Evolutionary conservation across 2,329 filamentous ascomycete genomes (phyloP).

Genomic region (Hypoxylon sp.): DNA sequence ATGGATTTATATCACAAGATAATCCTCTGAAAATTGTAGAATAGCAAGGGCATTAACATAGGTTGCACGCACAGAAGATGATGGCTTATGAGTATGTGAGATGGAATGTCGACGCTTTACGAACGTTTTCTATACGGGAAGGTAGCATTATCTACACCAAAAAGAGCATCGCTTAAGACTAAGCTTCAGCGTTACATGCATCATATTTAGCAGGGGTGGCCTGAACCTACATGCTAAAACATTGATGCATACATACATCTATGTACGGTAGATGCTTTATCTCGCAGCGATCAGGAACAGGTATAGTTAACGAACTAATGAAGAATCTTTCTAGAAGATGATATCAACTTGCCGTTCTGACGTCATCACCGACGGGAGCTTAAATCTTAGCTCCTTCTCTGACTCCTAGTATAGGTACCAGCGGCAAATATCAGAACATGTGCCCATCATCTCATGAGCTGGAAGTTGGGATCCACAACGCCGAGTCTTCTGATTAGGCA

Average conservation of each 20-base stretch:
- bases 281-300: slow-evolving; percentile 29
- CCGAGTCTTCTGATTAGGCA: slow-evolving; percentile 7
- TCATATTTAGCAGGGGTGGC: slow-evolving; percentile 17
- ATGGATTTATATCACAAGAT: neutral
- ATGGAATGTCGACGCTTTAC: neutral
- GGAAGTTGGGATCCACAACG: slow-evolving; percentile 9
- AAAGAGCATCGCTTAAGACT: slow-evolving; percentile 1
- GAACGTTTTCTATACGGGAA: neutral
- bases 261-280: slow-evolving; percentile 1
- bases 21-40: neutral
- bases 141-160: neutral
- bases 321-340: slow-evolving; percentile 16
- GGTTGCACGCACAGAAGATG: neutral
- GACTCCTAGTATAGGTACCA: neutral
- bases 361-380: slow-evolving; percentile 34
- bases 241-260: neutral
- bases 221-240: slow-evolving; percentile 1
- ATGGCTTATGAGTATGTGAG: slow-evolving; percentile 24
- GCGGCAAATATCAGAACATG: slow-evolving; percentile 21
- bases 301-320: slow-evolving; percentile 3
- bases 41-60: neutral
- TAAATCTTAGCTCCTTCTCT: slow-evolving; percentile 17
- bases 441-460: slow-evolving; percentile 21
- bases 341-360: slow-evolving; percentile 19
- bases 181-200: slow-evolving; percentile 32